Conservation (phyloP, 177 flowering plant genomes). For the Tripterygium wilfordii region DNA sequence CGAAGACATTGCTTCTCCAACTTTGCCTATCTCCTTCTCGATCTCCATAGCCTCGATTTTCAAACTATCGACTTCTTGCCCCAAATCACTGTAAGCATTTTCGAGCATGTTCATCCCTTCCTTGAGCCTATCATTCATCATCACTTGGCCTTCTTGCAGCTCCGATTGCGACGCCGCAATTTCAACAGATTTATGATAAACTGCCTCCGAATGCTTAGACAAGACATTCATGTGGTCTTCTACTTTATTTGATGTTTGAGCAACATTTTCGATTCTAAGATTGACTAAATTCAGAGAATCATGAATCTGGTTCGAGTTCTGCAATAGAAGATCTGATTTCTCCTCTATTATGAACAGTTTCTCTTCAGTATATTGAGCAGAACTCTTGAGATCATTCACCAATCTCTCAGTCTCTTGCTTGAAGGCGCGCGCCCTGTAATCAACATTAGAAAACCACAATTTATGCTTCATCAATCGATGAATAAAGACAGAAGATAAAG, state of each 20-base stretch:
- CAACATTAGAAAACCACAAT: conserved; percentile 1
- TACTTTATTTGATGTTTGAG: conserved; percentile 30
- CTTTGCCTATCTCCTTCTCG: conserved; percentile 47
- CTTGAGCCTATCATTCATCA: conserved; percentile 46
- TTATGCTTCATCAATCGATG: no score
- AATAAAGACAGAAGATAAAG: no score
- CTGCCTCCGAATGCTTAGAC: conserved; percentile 31
- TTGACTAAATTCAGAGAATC: conserved; percentile 49
- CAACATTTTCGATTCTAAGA: conserved; percentile 38
- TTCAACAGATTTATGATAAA: conserved; percentile 44
- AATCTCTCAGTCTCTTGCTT: conserved; percentile 58
- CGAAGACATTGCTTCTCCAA: conserved; percentile 43
- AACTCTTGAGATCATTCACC: conserved; percentile 51
- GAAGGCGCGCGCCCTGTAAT: conserved; percentile 50
- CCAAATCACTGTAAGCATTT: conserved; percentile 41
- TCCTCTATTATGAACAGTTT: conserved; percentile 43
- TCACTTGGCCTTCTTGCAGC: conserved; percentile 46
- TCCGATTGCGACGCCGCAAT: conserved; percentile 50
- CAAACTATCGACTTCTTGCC: conserved; percentile 36
- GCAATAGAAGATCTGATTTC: conserved; percentile 32
- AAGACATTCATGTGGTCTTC: conserved; percentile 31
- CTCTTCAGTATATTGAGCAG: conserved; percentile 49
- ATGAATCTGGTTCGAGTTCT: conserved; percentile 38
- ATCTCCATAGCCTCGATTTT: conserved; percentile 45
- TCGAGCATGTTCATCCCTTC: conserved; percentile 44